These are phyloP conservation scores for Fusarium sp. DNA, from an alignment of 2,329 filamentous ascomycete genomes.

Conservation along the genomic window DNA sequence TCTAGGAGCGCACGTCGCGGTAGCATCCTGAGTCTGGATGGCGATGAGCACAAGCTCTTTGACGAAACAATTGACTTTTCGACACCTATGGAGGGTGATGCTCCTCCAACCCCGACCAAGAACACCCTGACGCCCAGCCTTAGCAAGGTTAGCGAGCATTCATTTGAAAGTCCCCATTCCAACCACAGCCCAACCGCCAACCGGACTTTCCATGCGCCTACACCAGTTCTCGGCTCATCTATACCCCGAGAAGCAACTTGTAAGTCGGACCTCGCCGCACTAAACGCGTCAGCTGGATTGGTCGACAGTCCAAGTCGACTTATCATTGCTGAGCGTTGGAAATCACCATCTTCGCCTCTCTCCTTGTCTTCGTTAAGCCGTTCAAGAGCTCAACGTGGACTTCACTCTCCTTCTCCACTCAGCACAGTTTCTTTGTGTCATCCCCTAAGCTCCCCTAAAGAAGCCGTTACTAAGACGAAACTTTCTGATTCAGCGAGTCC, in stretches of 20 bases:
- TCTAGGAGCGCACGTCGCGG: conserved; percentile 61
- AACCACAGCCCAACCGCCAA: conserved; percentile 57
- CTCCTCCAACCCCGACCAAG: conserved; percentile 96
- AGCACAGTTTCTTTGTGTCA: conserved; percentile 44
- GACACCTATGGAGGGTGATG: conserved; percentile 62
- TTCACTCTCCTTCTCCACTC: conserved; percentile 52
- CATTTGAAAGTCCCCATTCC: conserved; percentile 53
- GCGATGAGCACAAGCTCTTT: conserved; percentile 72
- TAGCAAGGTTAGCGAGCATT: conserved; percentile 52
- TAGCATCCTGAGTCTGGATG: conserved; percentile 85
- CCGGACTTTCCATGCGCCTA: conserved; percentile 55
- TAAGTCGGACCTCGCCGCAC: conserved; percentile 54
- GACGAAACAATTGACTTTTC: conserved; percentile 46
- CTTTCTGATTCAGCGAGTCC: conserved; percentile 69
- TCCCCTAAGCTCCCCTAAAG: conserved; percentile 48
- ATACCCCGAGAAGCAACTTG: conserved; percentile 55
- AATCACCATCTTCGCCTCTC: conserved; percentile 49
- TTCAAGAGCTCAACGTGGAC: conserved; percentile 47
- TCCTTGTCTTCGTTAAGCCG: conserved; percentile 54
- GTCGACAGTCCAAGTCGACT: conserved; percentile 33
- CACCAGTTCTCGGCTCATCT: conserved; percentile 55
- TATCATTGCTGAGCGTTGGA: conserved; percentile 49
- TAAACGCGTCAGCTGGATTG: conserved; percentile 26
- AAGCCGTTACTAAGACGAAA: conserved; percentile 62
- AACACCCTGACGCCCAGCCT: conserved; percentile 61